phyloP scores from a whole-genome alignment of 208 protist genomes.

The Strigomonas oncopelti region DNA sequence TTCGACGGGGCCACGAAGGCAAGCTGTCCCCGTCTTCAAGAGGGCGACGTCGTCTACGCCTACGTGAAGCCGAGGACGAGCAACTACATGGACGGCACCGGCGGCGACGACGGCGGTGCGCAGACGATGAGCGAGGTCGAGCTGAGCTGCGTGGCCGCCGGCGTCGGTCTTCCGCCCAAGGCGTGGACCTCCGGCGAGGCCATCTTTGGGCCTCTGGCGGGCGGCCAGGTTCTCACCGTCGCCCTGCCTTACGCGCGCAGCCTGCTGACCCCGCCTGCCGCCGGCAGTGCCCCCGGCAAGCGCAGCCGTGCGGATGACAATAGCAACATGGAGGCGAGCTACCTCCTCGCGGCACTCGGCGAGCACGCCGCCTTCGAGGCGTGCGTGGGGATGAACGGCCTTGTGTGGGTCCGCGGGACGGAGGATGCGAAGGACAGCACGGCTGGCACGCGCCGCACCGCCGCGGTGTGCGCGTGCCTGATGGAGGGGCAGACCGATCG shows the following conservation, averaged over 20 bases:
- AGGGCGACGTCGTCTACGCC: conserved; percentile 77
- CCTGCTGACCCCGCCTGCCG: conserved; percentile 33
- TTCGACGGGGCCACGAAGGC: conserved; percentile 86
- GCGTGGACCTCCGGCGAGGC: conserved; percentile 83
- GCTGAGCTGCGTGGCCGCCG: conserved; percentile 68
- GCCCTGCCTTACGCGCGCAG: conserved; percentile 61
- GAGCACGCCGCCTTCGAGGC: conserved; percentile 68
- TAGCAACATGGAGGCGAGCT: conserved; percentile 2
- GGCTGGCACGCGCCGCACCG: conserved; percentile 51
- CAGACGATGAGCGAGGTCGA: conserved; percentile 38
- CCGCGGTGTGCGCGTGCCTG: conserved; percentile 72
- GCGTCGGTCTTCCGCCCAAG: conserved; percentile 64
- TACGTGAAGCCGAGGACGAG: conserved; percentile 45
- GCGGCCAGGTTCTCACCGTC: conserved; percentile 64
- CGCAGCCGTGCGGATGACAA: conserved; percentile 13
- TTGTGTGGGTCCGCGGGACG: conserved; percentile 78
- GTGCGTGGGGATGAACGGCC: conserved; percentile 72
- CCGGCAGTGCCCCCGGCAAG: conserved; percentile 7
- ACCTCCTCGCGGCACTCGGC: conserved; percentile 59
- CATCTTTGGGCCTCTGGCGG: conserved; percentile 67
- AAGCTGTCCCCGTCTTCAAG: conserved; percentile 59
- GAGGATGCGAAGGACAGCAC: conserved; percentile 35
- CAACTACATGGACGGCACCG: conserved; percentile 13
- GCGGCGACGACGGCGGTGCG: not conserved
- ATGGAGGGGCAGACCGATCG: conserved; percentile 65